Percentiles rank a stretch among this genome's conserved stretches.
Evolutionary conservation across 768 basidiomycete genomes (phyloP).

Genomic region (Pisolithus albus): DNA sequence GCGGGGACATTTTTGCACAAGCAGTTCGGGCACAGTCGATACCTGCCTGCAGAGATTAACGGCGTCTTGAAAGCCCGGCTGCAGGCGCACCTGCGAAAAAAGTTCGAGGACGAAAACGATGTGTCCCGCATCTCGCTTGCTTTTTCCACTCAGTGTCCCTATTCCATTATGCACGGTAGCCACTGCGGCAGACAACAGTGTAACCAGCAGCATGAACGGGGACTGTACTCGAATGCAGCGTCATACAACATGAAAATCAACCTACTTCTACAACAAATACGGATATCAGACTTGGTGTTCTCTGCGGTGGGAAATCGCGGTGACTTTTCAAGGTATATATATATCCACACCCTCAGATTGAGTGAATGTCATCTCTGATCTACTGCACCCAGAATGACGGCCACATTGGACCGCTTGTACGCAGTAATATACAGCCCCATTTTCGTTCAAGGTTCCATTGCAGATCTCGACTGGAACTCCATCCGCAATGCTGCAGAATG

Average conservation of each 20-base stretch:
- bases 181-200: neutral
- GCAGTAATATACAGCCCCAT: neutral
- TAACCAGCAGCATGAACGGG: neutral
- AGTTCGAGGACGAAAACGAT: neutral
- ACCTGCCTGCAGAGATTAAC: neutral
- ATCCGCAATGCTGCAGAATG: neutral
- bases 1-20: neutral
- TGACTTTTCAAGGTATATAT: neutral
- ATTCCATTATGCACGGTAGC: neutral
- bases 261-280: neutral
- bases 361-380: neutral
- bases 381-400: neutral
- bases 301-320: no score
- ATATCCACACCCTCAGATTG: neutral
- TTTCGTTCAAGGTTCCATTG: neutral
- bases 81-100: neutral
- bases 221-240: neutral
- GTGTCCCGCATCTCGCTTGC: neutral
- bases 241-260: neutral
- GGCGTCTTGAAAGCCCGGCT: neutral
- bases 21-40: neutral
- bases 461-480: neutral
- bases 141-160: neutral
- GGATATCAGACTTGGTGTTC: neutral
- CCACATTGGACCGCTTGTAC: neutral